Evolutionary conservation across 2,329 filamentous ascomycete genomes (phyloP).

Genomic region (Hymenoscyphus occultus): DNA sequence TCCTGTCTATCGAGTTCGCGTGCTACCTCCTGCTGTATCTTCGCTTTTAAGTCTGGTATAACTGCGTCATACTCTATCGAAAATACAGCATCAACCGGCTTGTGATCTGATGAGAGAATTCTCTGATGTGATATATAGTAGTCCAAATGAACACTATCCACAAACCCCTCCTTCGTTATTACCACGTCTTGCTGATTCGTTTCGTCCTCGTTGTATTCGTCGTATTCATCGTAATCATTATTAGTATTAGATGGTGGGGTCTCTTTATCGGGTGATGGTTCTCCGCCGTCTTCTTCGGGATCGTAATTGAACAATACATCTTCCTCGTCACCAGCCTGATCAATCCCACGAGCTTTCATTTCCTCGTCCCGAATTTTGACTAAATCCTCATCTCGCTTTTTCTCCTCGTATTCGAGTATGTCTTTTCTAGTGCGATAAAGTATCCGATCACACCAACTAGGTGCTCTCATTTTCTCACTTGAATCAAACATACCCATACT

Average conservation of each 20-base stretch:
- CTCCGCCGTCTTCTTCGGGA: constrained; percentile 70
- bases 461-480: constrained; percentile 87
- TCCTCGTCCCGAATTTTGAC: constrained; percentile 74
- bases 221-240: constrained; percentile 49
- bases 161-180: constrained; percentile 55
- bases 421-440: constrained; percentile 76
- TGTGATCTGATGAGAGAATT: constrained; percentile 91
- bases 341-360: constrained; percentile 77
- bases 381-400: constrained; percentile 60
- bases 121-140: constrained; percentile 85
- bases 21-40: constrained; percentile 81
- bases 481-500: constrained; percentile 90
- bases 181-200: constrained; percentile 47
- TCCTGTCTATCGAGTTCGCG: constrained; percentile 85
- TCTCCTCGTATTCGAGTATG: constrained; percentile 62
- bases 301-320: constrained; percentile 88
- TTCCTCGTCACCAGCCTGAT: constrained; percentile 71
- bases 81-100: constrained; percentile 83
- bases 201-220: constrained; percentile 44
- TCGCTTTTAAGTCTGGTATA: constrained; percentile 78
- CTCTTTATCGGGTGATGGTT: constrained; percentile 36
- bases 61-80: constrained; percentile 82
- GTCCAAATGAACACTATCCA: constrained; percentile 54
- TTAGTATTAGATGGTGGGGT: constrained; percentile 31
- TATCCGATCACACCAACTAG: constrained; percentile 96